phyloP scores from a whole-genome alignment of 805 yeast genomes.

The Teunomyces barrocoloradensis region DNA sequence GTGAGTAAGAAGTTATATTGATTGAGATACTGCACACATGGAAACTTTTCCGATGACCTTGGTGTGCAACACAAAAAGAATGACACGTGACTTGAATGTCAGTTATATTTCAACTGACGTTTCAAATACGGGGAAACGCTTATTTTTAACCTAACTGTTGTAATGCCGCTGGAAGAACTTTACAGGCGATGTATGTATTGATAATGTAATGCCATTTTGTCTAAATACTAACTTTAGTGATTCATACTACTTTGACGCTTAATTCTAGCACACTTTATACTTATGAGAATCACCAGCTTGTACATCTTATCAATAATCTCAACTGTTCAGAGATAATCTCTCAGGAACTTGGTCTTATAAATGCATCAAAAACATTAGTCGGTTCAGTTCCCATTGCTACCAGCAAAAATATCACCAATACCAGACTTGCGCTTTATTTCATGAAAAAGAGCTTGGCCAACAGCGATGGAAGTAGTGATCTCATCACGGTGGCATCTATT shows the following conservation, averaged over 20 bases:
- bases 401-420: constrained; percentile 21
- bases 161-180: constrained; percentile 19
- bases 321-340: constrained; percentile 55
- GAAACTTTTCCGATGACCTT: constrained; percentile 3
- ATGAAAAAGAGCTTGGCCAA: constrained; percentile 45
- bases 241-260: constrained; percentile 47
- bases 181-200: constrained; percentile 23
- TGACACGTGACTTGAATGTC: background rate
- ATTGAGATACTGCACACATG: background rate
- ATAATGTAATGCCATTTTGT: background rate
- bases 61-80: background rate
- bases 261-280: constrained; percentile 62
- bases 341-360: constrained; percentile 53
- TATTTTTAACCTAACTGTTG: background rate
- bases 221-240: constrained; percentile 28
- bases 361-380: constrained; percentile 43
- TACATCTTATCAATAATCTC: constrained; percentile 39
- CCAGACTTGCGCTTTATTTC: constrained; percentile 42
- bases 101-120: background rate
- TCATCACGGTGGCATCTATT: constrained; percentile 51
- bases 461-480: constrained; percentile 44
- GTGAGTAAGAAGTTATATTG: too few relatives aligned
- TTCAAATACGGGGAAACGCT: background rate
- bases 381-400: constrained; percentile 36
- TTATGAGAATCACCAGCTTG: constrained; percentile 48